Conservation (phyloP, 2,329 filamentous ascomycete species). For the Microdochium trichocladiopsis region DNA sequence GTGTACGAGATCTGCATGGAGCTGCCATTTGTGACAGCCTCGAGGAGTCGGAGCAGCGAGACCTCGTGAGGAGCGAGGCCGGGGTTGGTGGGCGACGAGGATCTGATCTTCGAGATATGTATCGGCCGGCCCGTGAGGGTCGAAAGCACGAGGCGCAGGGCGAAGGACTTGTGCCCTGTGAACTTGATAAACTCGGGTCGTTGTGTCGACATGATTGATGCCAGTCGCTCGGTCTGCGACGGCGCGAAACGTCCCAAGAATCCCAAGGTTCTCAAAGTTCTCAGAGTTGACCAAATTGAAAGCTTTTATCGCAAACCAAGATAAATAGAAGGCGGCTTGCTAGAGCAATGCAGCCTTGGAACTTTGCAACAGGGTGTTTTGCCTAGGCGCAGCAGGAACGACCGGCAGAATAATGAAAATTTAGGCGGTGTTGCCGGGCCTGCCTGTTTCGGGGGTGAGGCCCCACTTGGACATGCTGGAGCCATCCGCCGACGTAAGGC, state of each 20-base stretch:
- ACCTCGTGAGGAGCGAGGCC: conserved; percentile 90
- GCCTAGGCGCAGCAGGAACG: conserved; percentile 1
- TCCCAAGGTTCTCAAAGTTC: no score
- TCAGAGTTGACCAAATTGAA: not conserved
- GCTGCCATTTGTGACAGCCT: conserved; percentile 90
- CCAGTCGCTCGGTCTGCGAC: conserved; percentile 5
- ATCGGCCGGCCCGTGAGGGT: conserved; percentile 86
- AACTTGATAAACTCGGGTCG: conserved; percentile 61
- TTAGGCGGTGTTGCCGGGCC: conserved; percentile 6
- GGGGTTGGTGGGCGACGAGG: conserved; percentile 75
- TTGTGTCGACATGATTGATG: conserved; percentile 35
- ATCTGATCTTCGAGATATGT: conserved; percentile 90
- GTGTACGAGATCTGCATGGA: conserved; percentile 95
- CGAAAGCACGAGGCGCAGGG: conserved; percentile 78
- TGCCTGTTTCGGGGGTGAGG: not conserved
- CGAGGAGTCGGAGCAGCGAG: conserved; percentile 90
- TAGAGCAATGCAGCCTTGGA: no score
- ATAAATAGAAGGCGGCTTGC: no score
- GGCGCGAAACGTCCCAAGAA: not conserved
- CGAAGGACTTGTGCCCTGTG: conserved; percentile 75
- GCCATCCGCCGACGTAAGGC: no score
- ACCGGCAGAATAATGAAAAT: conserved; percentile 11
- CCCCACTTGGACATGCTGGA: not conserved
- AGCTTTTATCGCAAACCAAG: not conserved
- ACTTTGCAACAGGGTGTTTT: not conserved